A percentile compares a stretch with the other conserved stretches of the same genome.
Conservation (phyloP, 2,329 filamentous ascomycete genomes). For the Pseudogymnoascus sp. region DNA sequence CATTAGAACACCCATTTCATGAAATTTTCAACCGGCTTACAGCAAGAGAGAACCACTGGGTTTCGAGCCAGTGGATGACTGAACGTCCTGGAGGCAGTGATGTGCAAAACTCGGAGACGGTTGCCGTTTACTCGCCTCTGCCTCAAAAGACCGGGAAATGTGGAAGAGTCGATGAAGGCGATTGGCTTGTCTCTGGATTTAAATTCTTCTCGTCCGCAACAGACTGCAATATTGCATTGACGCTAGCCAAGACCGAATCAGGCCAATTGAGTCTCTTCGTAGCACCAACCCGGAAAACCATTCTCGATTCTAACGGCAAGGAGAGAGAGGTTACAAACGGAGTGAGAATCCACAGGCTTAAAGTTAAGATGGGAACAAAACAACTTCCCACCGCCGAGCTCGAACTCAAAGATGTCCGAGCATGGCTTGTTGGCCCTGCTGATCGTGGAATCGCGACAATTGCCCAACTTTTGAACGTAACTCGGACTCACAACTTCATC, state of each 20-base stretch:
- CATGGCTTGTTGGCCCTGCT: slow-evolving; percentile 7
- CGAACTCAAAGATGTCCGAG: slow-evolving; percentile 11
- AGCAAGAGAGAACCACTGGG: slow-evolving; percentile 39
- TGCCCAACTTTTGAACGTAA: slow-evolving; percentile 12
- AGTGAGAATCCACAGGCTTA: slow-evolving; percentile 12
- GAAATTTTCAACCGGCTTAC: slow-evolving; percentile 33
- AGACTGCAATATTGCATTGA: slow-evolving; percentile 11
- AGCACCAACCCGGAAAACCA: slow-evolving; percentile 9
- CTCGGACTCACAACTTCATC: slow-evolving; percentile 35
- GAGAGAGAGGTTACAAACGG: slow-evolving; percentile 13
- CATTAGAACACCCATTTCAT: slow-evolving; percentile 23
- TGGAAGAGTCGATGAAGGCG: slow-evolving; percentile 12
- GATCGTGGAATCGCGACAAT: slow-evolving; percentile 13
- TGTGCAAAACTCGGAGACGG: slow-evolving; percentile 44
- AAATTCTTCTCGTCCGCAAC: slow-evolving; percentile 13
- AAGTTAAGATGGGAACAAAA: slow-evolving; percentile 13
- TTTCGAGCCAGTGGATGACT: slow-evolving; percentile 51
- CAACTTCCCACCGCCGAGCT: slow-evolving; percentile 14
- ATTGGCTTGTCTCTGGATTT: slow-evolving; percentile 12
- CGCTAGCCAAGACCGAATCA: slow-evolving; percentile 13
- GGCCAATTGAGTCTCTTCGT: slow-evolving; percentile 12
- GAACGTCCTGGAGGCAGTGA: slow-evolving; percentile 46
- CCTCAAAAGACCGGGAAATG: slow-evolving; percentile 9
- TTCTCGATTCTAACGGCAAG: slow-evolving; percentile 7
- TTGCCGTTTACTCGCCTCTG: slow-evolving; percentile 28